A percentile compares a stretch with the other conserved stretches of the same genome.
Conservation (phyloP, 495 filamentous ascomycete species). For the Xylaria curta region DNA sequence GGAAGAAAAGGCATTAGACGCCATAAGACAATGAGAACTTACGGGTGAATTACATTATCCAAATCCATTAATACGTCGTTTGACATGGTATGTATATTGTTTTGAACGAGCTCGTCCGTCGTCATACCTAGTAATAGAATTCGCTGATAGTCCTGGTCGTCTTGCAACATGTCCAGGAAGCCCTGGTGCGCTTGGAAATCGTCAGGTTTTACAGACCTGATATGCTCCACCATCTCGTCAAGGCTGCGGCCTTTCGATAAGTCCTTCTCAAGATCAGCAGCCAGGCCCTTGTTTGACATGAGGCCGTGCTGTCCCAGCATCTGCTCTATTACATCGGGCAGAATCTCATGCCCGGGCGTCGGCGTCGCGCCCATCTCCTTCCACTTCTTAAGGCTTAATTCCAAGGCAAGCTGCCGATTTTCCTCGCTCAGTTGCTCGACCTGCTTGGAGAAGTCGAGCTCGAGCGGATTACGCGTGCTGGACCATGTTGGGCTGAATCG, state of each 20-base stretch:
- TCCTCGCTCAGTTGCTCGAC: conserved; percentile 24
- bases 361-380: not conserved
- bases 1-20: not conserved
- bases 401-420: not conserved
- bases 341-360: conserved; percentile 4
- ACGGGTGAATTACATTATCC: conserved; percentile 33
- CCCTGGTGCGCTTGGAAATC: conserved; percentile 13
- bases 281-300: conserved; percentile 13
- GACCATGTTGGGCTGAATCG: conserved; percentile 42
- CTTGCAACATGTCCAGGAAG: conserved; percentile 28
- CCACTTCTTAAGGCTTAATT: not conserved
- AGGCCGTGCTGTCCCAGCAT: conserved; percentile 9
- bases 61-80: conserved; percentile 32
- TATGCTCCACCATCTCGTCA: not conserved
- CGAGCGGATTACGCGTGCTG: conserved; percentile 32
- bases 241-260: not conserved
- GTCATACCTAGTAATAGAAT: conserved; percentile 35
- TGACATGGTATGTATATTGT: conserved; percentile 28
- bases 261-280: not conserved
- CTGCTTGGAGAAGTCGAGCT: conserved; percentile 27
- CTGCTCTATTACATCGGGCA: conserved; percentile 23
- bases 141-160: conserved; percentile 45
- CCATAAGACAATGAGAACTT: conserved; percentile 8
- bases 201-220: conserved; percentile 4
- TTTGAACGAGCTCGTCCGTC: conserved; percentile 41